Evolutionary conservation across 306 rosid genomes (phyloP).

Genomic region (Canavalia ensiformis): DNA sequence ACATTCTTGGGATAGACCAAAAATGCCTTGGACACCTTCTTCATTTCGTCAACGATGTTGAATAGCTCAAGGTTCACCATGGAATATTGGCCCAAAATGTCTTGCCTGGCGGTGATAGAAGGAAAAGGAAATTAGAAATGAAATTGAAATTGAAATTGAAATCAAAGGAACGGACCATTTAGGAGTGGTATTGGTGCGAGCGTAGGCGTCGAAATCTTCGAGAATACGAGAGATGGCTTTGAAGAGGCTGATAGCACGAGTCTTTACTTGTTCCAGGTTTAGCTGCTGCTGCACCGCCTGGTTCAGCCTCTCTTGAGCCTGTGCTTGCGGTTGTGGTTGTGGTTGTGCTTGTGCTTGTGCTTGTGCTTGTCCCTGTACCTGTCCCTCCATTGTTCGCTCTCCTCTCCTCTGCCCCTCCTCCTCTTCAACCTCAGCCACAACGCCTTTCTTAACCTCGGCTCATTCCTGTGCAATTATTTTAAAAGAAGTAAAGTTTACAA

Average conservation of each 20-base stretch:
- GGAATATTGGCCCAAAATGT: constrained; percentile 86
- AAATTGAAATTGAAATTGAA: too few species aligned
- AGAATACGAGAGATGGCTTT: constrained; percentile 87
- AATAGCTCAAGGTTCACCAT: constrained; percentile 95
- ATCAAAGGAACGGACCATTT: constrained; percentile 53
- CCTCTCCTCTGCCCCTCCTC: neutral
- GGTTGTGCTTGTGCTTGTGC: constrained; percentile 51
- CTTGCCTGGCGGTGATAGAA: constrained; percentile 54
- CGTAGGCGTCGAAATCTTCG: constrained; percentile 81
- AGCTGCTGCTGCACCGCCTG: constrained; percentile 87
- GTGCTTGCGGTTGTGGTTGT: constrained; percentile 39
- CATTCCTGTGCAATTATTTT: too few species aligned
- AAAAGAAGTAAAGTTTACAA: too few species aligned
- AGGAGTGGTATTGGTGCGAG: constrained; percentile 81
- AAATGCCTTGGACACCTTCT: constrained; percentile 89
- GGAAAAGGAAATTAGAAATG: too few species aligned
- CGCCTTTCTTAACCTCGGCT: neutral
- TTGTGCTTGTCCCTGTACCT: constrained; percentile 39
- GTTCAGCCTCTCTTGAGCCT: constrained; percentile 69
- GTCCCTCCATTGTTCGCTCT: constrained; percentile 54
- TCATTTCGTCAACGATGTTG: constrained; percentile 92
- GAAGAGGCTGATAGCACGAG: constrained; percentile 80
- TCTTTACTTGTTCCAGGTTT: constrained; percentile 80
- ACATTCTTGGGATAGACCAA: constrained; percentile 87
- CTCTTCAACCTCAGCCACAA: too few species aligned